Percentiles rank a stretch among this genome's conserved stretches.
These are phyloP conservation scores for Protea cynaroides DNA, from an alignment of 164 flowering plant species.

Conservation along the genomic window DNA sequence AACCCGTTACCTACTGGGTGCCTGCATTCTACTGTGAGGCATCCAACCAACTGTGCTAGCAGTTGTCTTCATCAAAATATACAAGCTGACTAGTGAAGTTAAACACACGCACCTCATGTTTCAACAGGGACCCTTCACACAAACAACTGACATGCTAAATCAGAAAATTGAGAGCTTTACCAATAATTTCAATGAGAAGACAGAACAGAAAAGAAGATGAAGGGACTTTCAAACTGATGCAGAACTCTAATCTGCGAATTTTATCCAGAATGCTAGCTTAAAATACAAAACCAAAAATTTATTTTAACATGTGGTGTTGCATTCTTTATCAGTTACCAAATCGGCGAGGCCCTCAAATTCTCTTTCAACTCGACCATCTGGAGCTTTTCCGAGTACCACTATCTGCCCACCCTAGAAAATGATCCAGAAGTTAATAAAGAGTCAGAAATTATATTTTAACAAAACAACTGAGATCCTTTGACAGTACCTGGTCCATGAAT, in stretches of 20 bases:
- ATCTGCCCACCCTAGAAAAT: slow-evolving; percentile 58
- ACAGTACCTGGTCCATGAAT: no score
- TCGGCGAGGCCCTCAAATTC: slow-evolving; percentile 53
- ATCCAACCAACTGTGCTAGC: no score
- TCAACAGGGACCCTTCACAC: not conserved
- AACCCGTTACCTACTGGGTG: no score
- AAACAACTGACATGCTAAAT: not conserved
- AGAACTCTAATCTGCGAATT: not conserved
- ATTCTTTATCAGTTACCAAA: slow-evolving; percentile 28
- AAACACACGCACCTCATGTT: not conserved
- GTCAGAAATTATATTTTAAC: not conserved
- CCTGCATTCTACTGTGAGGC: no score
- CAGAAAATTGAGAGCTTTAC: no score
- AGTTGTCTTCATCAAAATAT: not conserved
- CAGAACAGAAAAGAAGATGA: not conserved
- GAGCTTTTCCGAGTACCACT: slow-evolving; percentile 53
- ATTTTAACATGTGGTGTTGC: not conserved
- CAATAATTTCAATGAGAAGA: not conserved
- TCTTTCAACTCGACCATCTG: slow-evolving; percentile 43
- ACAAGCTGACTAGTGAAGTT: not conserved
- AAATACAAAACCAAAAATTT: not conserved
- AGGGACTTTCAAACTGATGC: not conserved
- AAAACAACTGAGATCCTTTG: no score
- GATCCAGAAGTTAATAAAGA: slow-evolving; percentile 1
- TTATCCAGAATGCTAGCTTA: not conserved